A percentile compares a stretch with the other conserved stretches of the same genome.
phyloP scores from a whole-genome alignment of 2,329 filamentous ascomycete genomes.

The Xylariaceae sp. region DNA sequence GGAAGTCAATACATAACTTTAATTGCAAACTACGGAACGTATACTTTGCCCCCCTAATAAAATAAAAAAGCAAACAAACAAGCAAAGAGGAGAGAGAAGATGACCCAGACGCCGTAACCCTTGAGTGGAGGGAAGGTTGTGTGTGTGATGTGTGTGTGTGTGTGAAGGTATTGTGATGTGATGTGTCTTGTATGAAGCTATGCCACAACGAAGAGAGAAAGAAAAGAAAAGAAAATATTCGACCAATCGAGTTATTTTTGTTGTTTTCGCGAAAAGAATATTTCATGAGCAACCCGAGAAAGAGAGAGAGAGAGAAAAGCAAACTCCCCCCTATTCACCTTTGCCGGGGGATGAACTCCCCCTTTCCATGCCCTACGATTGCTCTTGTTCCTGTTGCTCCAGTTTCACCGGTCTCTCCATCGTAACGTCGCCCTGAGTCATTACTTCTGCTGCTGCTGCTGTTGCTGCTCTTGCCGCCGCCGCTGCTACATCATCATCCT shows the following conservation, averaged over 20 bases:
- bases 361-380: too few relatives aligned
- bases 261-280: too few relatives aligned
- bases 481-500: too few relatives aligned
- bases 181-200: not conserved
- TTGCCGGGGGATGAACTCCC: too few relatives aligned
- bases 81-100: constrained; percentile 7
- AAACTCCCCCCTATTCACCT: too few relatives aligned
- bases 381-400: not conserved
- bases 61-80: too few relatives aligned
- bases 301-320: too few relatives aligned
- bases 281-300: too few relatives aligned
- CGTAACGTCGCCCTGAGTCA: not conserved
- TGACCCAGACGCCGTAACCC: constrained; percentile 17
- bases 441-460: too few relatives aligned
- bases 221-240: too few relatives aligned
- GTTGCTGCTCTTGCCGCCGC: too few relatives aligned
- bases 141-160: not conserved
- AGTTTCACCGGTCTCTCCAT: constrained; percentile 2
- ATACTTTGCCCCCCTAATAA: constrained; percentile 10
- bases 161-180: not conserved
- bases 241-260: too few relatives aligned
- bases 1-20: constrained; percentile 9
- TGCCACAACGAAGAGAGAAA: constrained; percentile 4
- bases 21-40: constrained; percentile 9
- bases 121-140: constrained; percentile 1